Conservation (phyloP, 352 stramenopile genomes). For the Pythium aquatile region DNA sequence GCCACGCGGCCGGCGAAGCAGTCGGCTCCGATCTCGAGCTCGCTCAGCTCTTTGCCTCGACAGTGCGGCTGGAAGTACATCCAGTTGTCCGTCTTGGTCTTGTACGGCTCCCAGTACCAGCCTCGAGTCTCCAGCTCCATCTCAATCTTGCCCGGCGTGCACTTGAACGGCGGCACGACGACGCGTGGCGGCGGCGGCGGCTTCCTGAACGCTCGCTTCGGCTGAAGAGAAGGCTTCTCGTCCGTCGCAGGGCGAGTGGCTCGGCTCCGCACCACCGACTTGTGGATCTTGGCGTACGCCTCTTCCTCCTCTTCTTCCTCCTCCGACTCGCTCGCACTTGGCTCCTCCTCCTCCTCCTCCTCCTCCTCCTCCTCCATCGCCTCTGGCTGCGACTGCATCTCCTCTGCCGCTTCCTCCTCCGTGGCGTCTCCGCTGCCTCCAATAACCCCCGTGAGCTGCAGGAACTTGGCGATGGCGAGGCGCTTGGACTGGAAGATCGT, state of each 20-base stretch:
- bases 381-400: slow-evolving; percentile 26
- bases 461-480: slow-evolving; percentile 57
- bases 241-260: not conserved
- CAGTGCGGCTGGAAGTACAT: slow-evolving; percentile 60
- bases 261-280: not conserved
- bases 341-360: not conserved
- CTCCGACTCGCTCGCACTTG: not conserved
- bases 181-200: not conserved
- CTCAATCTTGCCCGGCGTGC: slow-evolving; percentile 61
- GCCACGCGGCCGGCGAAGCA: slow-evolving; percentile 47
- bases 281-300: not conserved
- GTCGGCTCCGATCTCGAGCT: slow-evolving; percentile 35
- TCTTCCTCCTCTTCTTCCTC: not conserved
- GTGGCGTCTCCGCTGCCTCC: not conserved
- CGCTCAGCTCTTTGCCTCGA: slow-evolving; percentile 26
- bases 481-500: slow-evolving; percentile 73
- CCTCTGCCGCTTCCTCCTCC: slow-evolving; percentile 23
- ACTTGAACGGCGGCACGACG: slow-evolving; percentile 56
- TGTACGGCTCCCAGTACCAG: slow-evolving; percentile 58
- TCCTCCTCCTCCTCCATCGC: slow-evolving; percentile 20
- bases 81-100: slow-evolving; percentile 35
- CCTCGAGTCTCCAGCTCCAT: slow-evolving; percentile 46
- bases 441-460: slow-evolving; percentile 24
- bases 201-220: not conserved
- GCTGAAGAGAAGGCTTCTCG: not conserved